These are phyloP conservation scores for Sclerotinia subarctica DNA, from an alignment of 2,329 filamentous ascomycete species.

Conservation along the genomic window DNA sequence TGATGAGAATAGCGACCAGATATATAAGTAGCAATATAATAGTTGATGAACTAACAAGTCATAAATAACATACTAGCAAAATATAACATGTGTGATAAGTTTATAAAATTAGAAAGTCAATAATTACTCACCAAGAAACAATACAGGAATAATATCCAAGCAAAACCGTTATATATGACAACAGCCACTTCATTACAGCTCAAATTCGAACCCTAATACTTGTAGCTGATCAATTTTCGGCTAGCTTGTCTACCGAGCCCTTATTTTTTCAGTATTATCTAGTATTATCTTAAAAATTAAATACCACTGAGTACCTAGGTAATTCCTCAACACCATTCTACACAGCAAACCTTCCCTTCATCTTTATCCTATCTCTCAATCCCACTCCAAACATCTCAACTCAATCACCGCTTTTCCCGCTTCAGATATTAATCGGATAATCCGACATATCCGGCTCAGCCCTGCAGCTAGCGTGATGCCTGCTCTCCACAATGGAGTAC, in stretches of 20 bases:
- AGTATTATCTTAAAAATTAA: too few species aligned
- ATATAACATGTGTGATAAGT: neutral
- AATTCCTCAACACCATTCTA: neutral
- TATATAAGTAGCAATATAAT: neutral
- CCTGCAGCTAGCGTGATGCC: neutral
- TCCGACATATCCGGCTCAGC: slow-evolving; percentile 14
- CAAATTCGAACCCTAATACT: neutral
- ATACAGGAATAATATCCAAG: neutral
- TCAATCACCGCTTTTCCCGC: neutral
- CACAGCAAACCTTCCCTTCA: neutral
- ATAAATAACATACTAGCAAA: neutral
- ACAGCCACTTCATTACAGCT: too few species aligned
- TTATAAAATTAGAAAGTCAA: too few species aligned
- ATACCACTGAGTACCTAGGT: too few species aligned
- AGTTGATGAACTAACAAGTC: neutral
- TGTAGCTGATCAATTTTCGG: neutral
- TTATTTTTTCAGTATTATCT: neutral
- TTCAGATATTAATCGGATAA: neutral
- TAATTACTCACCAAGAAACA: neutral
- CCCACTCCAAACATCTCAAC: neutral
- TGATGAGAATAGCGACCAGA: neutral
- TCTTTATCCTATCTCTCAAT: too few species aligned
- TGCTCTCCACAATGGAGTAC: too few species aligned
- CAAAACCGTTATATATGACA: too few species aligned
- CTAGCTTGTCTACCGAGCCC: neutral